Conservation (phyloP, 176 grass and related monocot species). For the Alopecurus myosuroides region DNA sequence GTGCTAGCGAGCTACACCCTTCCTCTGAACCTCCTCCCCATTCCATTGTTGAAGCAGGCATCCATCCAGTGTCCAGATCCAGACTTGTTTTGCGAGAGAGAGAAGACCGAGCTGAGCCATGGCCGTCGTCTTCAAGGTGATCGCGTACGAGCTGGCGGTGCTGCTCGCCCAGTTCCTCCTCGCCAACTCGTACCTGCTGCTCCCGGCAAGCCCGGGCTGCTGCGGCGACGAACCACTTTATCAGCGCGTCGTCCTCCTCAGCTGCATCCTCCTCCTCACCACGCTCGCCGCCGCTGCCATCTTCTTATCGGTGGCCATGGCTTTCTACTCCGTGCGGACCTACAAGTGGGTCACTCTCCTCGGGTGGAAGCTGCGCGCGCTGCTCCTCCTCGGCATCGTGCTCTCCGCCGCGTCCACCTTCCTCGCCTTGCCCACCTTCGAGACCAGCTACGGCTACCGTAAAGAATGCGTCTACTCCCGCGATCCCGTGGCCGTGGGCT, state of each 20-base stretch:
- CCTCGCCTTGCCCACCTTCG: not conserved
- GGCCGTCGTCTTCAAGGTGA: too few relatives aligned
- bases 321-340: not conserved
- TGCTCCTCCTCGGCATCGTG: not conserved
- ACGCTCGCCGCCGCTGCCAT: not conserved
- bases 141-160: too few relatives aligned
- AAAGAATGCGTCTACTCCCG: not conserved
- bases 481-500: not conserved
- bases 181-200: too few relatives aligned
- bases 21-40: too few relatives aligned
- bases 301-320: not conserved
- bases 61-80: too few relatives aligned
- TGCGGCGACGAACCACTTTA: too few relatives aligned
- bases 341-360: not conserved
- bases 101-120: too few relatives aligned
- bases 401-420: not conserved
- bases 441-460: not conserved
- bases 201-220: too few relatives aligned
- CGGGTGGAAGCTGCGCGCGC: not conserved
- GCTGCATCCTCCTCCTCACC: not conserved
- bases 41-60: too few relatives aligned
- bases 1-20: too few relatives aligned
- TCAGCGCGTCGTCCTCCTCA: not conserved
- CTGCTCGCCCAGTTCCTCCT: too few relatives aligned
- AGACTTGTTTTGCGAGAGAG: too few relatives aligned